phyloP scores from a whole-genome alignment of 176 grass and related monocot genomes.

The Luzula sylvatica region DNA sequence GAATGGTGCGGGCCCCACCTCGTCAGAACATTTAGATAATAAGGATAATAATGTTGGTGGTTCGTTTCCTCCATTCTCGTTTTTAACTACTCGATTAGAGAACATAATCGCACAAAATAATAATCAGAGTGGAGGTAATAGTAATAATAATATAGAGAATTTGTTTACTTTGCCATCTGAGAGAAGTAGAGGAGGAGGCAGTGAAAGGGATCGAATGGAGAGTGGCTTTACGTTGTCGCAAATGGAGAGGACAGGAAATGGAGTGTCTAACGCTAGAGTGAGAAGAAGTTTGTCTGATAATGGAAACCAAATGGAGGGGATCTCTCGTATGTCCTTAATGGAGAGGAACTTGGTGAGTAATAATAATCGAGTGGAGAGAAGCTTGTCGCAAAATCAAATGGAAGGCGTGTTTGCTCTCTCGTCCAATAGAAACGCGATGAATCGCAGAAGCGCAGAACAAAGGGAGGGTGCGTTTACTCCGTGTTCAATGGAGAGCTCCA shows the following conservation, averaged over 20 bases:
- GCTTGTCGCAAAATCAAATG: neutral
- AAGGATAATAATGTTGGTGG: neutral
- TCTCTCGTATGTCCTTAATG: neutral
- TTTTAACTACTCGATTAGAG: conserved; percentile 8
- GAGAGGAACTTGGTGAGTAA: conserved; percentile 1
- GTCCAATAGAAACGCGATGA: too few species aligned
- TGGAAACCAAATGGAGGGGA: conserved; percentile 13
- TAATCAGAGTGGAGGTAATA: too few species aligned
- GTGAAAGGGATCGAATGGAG: neutral
- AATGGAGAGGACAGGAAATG: neutral
- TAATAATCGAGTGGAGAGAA: neutral
- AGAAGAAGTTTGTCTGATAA: conserved; percentile 22
- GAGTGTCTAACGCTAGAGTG: conserved; percentile 14
- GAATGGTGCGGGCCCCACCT: neutral
- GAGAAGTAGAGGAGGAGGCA: neutral
- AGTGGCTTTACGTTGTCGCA: neutral
- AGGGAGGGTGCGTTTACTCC: conserved; percentile 12
- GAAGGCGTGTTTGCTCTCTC: too few species aligned
- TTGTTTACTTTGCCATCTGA: conserved; percentile 20
- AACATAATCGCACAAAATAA: conserved; percentile 12
- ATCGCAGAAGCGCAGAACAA: neutral
- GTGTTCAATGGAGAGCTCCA: conserved; percentile 17
- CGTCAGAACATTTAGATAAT: neutral
- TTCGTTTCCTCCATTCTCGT: conserved; percentile 16
- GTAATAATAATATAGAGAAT: conserved; percentile 4